phyloP scores from a whole-genome alignment of 768 basidiomycete species.

The Gymnopilus junonius region DNA sequence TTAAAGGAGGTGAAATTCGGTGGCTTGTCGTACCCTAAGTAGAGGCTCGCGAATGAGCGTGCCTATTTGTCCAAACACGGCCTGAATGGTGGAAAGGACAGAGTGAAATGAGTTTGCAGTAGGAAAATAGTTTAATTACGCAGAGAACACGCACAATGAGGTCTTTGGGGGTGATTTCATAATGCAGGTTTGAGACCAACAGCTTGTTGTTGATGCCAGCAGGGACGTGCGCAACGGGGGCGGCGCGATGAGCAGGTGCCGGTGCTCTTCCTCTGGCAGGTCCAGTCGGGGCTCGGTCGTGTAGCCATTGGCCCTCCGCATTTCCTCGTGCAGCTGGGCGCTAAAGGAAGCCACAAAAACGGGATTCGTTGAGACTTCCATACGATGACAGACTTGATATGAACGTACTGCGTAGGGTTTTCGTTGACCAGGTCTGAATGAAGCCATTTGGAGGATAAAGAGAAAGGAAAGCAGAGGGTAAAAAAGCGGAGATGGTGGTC shows the following conservation, averaged over 20 bases:
- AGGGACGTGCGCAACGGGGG: constrained; percentile 23
- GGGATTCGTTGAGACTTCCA: background rate
- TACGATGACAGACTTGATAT: too few species aligned
- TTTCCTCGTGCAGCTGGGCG: constrained; percentile 54
- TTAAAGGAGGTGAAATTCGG: constrained; percentile 59
- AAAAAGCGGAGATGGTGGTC: constrained; percentile 8
- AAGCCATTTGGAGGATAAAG: constrained; percentile 23
- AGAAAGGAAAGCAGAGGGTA: constrained; percentile 1
- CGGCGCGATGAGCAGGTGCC: constrained; percentile 23
- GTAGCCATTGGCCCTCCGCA: constrained; percentile 71
- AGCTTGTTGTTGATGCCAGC: constrained; percentile 56
- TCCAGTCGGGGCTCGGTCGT: constrained; percentile 70
- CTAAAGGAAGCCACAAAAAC: constrained; percentile 33
- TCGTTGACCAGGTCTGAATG: constrained; percentile 25
- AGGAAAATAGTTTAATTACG: background rate
- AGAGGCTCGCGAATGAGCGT: constrained; percentile 91
- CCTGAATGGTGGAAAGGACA: constrained; percentile 44
- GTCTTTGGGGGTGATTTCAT: constrained; percentile 89
- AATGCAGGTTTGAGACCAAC: constrained; percentile 87
- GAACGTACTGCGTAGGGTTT: constrained; percentile 34
- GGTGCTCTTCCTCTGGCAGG: constrained; percentile 31
- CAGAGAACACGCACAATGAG: constrained; percentile 65
- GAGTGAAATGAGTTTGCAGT: background rate
- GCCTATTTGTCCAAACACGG: constrained; percentile 91
- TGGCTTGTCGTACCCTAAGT: constrained; percentile 91